Conservation (phyloP, 2,329 filamentous ascomycete genomes). For the Ceratocystis eucalypticola region DNA sequence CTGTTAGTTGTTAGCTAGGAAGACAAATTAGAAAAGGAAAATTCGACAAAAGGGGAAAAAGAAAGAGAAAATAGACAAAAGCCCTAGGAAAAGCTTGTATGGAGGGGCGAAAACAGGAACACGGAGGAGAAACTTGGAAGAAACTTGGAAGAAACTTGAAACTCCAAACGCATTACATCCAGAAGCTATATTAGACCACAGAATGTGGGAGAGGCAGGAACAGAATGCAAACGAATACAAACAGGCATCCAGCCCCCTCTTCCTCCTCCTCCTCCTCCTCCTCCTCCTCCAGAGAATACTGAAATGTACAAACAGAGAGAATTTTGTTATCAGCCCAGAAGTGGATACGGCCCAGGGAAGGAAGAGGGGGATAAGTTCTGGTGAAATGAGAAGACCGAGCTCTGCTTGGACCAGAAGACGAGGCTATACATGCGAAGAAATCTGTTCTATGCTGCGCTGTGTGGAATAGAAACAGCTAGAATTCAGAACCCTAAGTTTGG, state of each 20-base stretch:
- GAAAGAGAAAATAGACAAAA: neutral
- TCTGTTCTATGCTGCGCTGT: no score
- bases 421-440: neutral
- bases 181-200: neutral
- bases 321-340: slow-evolving; percentile 2
- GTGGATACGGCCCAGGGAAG: neutral
- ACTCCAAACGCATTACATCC: slow-evolving; percentile 7
- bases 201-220: neutral
- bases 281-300: neutral
- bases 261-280: no score
- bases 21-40: neutral
- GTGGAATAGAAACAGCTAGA: neutral
- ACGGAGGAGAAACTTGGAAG: neutral
- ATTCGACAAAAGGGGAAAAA: neutral
- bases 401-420: neutral
- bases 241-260: no score
- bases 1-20: neutral
- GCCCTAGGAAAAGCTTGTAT: neutral
- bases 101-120: neutral
- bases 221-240: neutral
- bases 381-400: slow-evolving; percentile 8
- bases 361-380: neutral
- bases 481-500: neutral
- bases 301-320: neutral
- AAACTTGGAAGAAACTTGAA: neutral